These are phyloP conservation scores for Leccinum barrowsii DNA, from an alignment of 768 basidiomycete genomes.

Conservation along the genomic window DNA sequence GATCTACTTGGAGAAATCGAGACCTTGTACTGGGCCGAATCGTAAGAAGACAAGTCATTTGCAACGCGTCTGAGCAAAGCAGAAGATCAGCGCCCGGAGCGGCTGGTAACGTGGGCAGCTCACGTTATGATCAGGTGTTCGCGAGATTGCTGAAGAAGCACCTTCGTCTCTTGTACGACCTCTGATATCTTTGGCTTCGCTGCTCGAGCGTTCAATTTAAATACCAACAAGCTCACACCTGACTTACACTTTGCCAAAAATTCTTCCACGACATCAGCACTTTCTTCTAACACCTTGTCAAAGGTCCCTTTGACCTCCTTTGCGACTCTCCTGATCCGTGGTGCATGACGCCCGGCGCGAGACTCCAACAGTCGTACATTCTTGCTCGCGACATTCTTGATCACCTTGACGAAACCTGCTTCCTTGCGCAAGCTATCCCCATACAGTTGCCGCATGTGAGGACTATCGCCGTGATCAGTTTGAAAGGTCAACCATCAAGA, in stretches of 20 bases:
- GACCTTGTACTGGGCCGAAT: constrained; percentile 75
- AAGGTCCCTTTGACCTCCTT: constrained; percentile 91
- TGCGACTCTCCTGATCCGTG: constrained; percentile 79
- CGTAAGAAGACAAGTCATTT: constrained; percentile 75
- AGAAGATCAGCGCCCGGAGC: not conserved
- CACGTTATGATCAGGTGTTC: constrained; percentile 92
- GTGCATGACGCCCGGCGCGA: constrained; percentile 75
- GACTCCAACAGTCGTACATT: constrained; percentile 75
- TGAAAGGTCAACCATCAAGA: not conserved
- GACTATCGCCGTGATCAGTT: constrained; percentile 45
- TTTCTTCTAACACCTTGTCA: constrained; percentile 94
- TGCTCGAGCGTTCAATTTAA: constrained; percentile 30
- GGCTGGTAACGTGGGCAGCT: constrained; percentile 27
- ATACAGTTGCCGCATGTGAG: constrained; percentile 98
- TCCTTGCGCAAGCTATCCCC: constrained; percentile 92
- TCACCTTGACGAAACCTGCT: constrained; percentile 97
- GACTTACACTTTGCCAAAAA: constrained; percentile 84
- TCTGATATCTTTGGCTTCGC: constrained; percentile 87
- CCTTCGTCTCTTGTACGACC: constrained; percentile 90
- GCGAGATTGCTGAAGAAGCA: constrained; percentile 84
- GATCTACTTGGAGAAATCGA: constrained; percentile 51
- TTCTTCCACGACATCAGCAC: constrained; percentile 89
- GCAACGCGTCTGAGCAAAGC: constrained; percentile 61
- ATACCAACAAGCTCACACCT: not conserved
- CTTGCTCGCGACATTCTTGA: constrained; percentile 86